These are phyloP conservation scores for Exophiala sideris DNA, from an alignment of 2,329 filamentous ascomycete species.

Conservation along the genomic window DNA sequence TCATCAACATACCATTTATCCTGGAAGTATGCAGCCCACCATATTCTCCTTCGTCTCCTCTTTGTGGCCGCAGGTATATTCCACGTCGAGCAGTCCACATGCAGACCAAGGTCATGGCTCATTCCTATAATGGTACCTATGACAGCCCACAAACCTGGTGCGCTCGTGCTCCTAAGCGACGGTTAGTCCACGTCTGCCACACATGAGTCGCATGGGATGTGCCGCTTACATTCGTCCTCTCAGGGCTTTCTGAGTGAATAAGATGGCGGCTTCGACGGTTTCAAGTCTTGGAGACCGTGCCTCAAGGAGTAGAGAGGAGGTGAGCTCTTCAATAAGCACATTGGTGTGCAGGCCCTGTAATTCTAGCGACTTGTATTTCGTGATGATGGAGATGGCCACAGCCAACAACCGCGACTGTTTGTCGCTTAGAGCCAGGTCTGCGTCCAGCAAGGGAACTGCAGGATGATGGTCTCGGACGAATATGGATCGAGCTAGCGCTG, in stretches of 20 bases:
- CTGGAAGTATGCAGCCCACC: constrained; percentile 16
- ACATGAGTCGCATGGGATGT: not conserved
- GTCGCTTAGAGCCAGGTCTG: constrained; percentile 1
- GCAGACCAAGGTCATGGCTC: constrained; percentile 13
- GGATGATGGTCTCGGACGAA: constrained; percentile 10
- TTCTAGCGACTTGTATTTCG: constrained; percentile 17
- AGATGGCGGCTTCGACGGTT: constrained; percentile 12
- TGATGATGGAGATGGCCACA: constrained; percentile 13
- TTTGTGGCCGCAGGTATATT: constrained; percentile 7
- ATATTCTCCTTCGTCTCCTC: constrained; percentile 9
- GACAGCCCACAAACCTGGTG: constrained; percentile 14
- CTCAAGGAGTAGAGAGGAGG: constrained; percentile 10
- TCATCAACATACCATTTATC: constrained; percentile 11
- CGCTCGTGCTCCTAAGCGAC: constrained; percentile 11
- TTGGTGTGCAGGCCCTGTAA: constrained; percentile 15
- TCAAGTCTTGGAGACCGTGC: constrained; percentile 12
- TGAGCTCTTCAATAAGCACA: constrained; percentile 16
- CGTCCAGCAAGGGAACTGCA: constrained; percentile 11
- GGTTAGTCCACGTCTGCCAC: constrained; percentile 1
- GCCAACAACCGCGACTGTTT: constrained; percentile 11
- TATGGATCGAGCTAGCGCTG: constrained; percentile 4
- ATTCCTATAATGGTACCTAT: constrained; percentile 12
- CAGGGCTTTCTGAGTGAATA: constrained; percentile 15
- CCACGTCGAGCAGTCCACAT: constrained; percentile 16
- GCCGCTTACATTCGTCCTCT: constrained; percentile 11